phyloP scores from a whole-genome alignment of 192 early-diverging fungal genomes.

The Coemansia sp. region DNA sequence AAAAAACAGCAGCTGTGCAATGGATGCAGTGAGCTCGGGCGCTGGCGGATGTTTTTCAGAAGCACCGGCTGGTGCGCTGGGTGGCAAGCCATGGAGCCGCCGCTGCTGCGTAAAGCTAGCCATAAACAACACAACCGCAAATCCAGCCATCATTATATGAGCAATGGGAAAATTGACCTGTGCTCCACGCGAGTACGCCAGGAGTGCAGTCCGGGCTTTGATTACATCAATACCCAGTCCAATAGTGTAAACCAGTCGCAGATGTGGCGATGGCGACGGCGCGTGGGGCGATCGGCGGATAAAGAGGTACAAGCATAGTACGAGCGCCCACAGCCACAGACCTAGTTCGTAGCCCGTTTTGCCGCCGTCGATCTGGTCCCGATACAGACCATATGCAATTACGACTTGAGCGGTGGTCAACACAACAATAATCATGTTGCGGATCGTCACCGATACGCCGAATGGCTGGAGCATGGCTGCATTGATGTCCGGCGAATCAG shows the following conservation, averaged over 20 bases:
- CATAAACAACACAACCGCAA: slow-evolving; percentile 22
- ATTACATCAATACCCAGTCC: slow-evolving; percentile 27
- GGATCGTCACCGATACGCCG: slow-evolving; percentile 19
- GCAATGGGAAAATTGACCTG: slow-evolving; percentile 6
- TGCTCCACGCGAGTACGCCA: slow-evolving; percentile 29
- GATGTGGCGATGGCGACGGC: slow-evolving; percentile 50
- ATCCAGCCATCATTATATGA: slow-evolving; percentile 20
- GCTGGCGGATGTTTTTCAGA: slow-evolving; percentile 23
- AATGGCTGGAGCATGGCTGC: not conserved
- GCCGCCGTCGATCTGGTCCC: not conserved
- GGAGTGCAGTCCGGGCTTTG: slow-evolving; percentile 35
- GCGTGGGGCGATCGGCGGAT: slow-evolving; percentile 12
- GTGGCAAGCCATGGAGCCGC: slow-evolving; percentile 37
- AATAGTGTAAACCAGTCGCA: slow-evolving; percentile 37
- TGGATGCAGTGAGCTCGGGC: slow-evolving; percentile 60
- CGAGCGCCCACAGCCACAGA: slow-evolving; percentile 40
- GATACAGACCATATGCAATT: slow-evolving; percentile 11
- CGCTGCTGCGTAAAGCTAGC: slow-evolving; percentile 49
- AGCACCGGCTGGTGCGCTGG: slow-evolving; percentile 18
- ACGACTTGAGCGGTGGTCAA: slow-evolving; percentile 20
- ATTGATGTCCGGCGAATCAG: not conserved
- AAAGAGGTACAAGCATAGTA: slow-evolving; percentile 35
- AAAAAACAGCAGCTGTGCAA: slow-evolving; percentile 61
- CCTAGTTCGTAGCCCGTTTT: slow-evolving; percentile 16
- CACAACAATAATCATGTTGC: slow-evolving; percentile 27